Evolutionary conservation across 2,329 filamentous ascomycete species (phyloP), one percentile per base, ranked within the genome.

Genomic region (Geosmithia flava): DNA sequence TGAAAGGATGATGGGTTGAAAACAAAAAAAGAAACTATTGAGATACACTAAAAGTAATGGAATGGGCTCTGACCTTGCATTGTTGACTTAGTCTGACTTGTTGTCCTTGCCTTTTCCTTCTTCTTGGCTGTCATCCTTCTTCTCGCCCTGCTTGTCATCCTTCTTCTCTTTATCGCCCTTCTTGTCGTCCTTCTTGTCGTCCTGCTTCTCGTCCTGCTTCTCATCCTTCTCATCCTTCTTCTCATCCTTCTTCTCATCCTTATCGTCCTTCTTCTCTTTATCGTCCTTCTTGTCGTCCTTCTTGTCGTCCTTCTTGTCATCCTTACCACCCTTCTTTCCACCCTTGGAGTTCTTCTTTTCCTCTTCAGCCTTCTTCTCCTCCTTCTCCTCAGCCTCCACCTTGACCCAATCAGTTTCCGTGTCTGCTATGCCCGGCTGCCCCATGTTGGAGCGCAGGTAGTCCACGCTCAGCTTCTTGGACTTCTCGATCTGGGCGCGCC

Each of bases 401-500:
- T 68, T 67, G 7, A 56, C 60, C 73, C 73, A 76, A 53, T 77
- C 62, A 42, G 62, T 62, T 0, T 61, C 56, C 42, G 64, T 62
- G 10, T 67, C 58, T 23, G 63, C 62, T 27, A 55, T 56, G n/a
- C 58, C 62, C 0, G 55, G 37, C 46, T 58, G 56, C 49, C 62
- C 58, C 47, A 75, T 59, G 47, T 62, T 68, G 30, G 69, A 60
- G 37, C 54, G 53, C 44, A 75, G 48, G 2, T 65, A 65, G 20
- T 55, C 52, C 7, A 60, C 61, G 16, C 64, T 63, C 7, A 62
- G 54, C 1, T 51, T 47, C 17, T 56, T 50, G 1, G 53, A 50
- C 33, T 62, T 58, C 47, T 68, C 74, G 55, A 94, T 81, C 68
- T 90, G 84, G 58, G 89, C 85, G 52, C 90, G 81, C 41, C 87